phyloP scores from a whole-genome alignment of 2,329 filamentous ascomycete genomes.

The Polychaeton citri region DNA sequence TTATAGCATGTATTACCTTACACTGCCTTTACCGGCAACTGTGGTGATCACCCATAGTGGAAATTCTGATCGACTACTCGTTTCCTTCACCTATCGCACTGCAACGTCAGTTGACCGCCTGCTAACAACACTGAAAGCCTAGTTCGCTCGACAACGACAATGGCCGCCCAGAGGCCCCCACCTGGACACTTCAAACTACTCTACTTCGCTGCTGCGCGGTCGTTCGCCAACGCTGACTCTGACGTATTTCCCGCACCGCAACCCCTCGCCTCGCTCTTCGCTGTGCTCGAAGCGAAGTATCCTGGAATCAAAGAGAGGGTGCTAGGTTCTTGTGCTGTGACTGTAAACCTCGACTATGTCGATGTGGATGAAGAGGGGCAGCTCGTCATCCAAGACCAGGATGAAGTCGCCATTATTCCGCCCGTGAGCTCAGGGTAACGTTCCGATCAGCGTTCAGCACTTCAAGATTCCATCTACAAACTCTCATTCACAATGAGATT shows the following conservation, averaged over 20 bases:
- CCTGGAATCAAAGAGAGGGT: slow-evolving; percentile 56
- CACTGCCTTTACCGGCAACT: not conserved
- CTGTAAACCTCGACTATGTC: slow-evolving; percentile 70
- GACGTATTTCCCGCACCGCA: slow-evolving; percentile 57
- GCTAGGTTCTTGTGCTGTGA: slow-evolving; percentile 60
- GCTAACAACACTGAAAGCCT: not conserved
- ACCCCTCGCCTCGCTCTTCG: slow-evolving; percentile 48
- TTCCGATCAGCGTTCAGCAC: no score
- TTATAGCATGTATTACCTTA: slow-evolving; percentile 36
- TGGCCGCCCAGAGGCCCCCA: slow-evolving; percentile 36
- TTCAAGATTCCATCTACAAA: no score
- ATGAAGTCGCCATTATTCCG: slow-evolving; percentile 79
- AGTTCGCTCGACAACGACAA: slow-evolving; percentile 11
- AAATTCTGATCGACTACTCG: not conserved
- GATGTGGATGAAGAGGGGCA: slow-evolving; percentile 44
- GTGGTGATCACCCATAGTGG: not conserved
- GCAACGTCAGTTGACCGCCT: not conserved
- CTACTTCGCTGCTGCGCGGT: slow-evolving; percentile 67
- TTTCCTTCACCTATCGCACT: not conserved
- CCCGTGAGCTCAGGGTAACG: slow-evolving; percentile 77
- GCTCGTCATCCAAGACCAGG: slow-evolving; percentile 51
- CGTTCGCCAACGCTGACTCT: slow-evolving; percentile 53
- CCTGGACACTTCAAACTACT: slow-evolving; percentile 62
- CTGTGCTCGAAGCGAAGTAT: slow-evolving; percentile 55
- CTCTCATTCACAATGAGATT: no score